Evolutionary conservation across 306 rosid species (phyloP).

Genomic region (Trifolium repens): DNA sequence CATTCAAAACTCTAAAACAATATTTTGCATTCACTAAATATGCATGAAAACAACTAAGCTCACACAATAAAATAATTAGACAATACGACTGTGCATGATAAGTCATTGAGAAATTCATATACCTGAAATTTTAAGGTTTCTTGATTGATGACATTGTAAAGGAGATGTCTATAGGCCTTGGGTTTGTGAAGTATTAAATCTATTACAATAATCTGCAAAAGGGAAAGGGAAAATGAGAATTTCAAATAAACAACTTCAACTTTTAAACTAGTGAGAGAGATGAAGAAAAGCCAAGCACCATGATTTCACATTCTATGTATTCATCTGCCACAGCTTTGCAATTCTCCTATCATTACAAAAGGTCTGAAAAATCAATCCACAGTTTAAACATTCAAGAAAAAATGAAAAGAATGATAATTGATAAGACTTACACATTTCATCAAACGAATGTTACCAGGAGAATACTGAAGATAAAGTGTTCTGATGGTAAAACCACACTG

Average conservation of each 20-base stretch:
- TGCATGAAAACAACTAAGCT: neutral
- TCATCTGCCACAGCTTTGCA: conserved; percentile 85
- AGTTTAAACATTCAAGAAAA: neutral
- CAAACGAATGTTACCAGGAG: conserved; percentile 87
- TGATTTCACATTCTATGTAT: conserved; percentile 82
- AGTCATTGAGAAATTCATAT: conserved; percentile 32
- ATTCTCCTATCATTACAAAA: conserved; percentile 55
- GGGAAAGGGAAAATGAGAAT: neutral
- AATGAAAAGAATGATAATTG: neutral
- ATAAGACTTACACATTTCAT: conserved; percentile 76
- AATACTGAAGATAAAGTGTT: conserved; percentile 76
- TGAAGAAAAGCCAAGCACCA: conserved; percentile 52
- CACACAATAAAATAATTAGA: conserved; percentile 5
- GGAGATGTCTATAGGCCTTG: conserved; percentile 85
- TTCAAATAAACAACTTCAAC: conserved; percentile 31
- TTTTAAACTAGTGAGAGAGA: neutral
- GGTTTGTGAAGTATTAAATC: conserved; percentile 88
- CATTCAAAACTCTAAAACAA: neutral
- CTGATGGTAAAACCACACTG: conserved; percentile 64
- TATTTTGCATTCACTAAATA: neutral
- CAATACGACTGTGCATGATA: neutral
- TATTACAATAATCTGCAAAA: conserved; percentile 67
- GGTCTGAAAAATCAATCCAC: conserved; percentile 24
- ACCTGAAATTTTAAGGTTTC: conserved; percentile 61
- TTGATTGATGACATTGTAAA: conserved; percentile 66